Percentiles rank a stretch among this genome's conserved stretches.
phyloP scores from a whole-genome alignment of 306 rosid genomes.

The Lathyrus aphaca region DNA sequence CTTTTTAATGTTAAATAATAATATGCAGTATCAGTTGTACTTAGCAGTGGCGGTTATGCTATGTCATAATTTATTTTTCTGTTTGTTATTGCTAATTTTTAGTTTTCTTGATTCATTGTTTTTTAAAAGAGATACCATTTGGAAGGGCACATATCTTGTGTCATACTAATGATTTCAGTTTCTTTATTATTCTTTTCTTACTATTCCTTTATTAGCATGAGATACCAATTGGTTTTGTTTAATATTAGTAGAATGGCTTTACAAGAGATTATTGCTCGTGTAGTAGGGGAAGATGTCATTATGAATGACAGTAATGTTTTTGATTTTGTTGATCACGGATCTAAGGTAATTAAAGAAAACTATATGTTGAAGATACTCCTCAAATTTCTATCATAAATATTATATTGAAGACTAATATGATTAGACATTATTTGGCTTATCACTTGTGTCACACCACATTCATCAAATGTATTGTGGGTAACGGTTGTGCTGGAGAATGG shows the following conservation, averaged over 20 bases:
- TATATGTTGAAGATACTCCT: too few species aligned
- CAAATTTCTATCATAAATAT: too few species aligned
- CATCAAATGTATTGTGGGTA: constrained; percentile 53
- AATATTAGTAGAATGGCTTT: constrained; percentile 78
- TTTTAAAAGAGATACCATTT: too few species aligned
- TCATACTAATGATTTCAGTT: not conserved
- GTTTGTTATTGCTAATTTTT: too few species aligned
- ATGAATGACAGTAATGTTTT: constrained; percentile 78
- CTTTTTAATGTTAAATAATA: too few species aligned
- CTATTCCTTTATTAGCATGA: constrained; percentile 14
- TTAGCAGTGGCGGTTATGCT: too few species aligned
- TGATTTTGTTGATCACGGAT: constrained; percentile 72
- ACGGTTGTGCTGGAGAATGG: constrained; percentile 81
- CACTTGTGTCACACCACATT: constrained; percentile 24
- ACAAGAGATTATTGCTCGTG: constrained; percentile 87
- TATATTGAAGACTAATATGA: constrained; percentile 19
- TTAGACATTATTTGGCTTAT: constrained; percentile 22
- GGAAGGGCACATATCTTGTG: too few species aligned
- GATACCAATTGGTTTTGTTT: constrained; percentile 20
- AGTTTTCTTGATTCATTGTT: too few species aligned
- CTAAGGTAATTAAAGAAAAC: constrained; percentile 63
- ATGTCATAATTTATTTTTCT: too few species aligned
- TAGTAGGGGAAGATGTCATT: constrained; percentile 77
- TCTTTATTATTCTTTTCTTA: constrained; percentile 2
- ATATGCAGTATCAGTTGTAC: too few species aligned